Base-by-base conservation (phyloP, 2,329 filamentous ascomycete genomes). In the Rutstroemia sp. region DNA sequence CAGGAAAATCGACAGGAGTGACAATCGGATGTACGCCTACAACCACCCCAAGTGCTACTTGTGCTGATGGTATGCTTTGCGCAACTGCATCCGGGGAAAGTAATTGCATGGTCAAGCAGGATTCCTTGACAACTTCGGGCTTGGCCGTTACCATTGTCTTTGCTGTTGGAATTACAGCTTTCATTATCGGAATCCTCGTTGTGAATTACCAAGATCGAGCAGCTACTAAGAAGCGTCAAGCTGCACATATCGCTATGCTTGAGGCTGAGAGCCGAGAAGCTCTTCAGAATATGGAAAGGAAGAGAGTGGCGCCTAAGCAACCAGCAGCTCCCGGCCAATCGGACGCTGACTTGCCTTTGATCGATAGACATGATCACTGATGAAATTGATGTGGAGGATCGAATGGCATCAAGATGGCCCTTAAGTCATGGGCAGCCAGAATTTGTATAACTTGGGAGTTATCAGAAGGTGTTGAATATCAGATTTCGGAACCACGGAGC, bases 1-100 rank as follows among this genome's bases (percentile, higher is more conserved):
- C 27, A n/a, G 54, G 54, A n/a, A 21, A 14, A 53, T 53, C 54
- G 12, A 46, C 49, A 5, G 54, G 54, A 21, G 49, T 41, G 8
- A 57, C 49, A 18, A 14, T 52, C 10, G 49, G 54, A 27, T 57
- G 54, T 18, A 37, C 9, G 6, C 19, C 54, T 51, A 57, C 54
- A 27, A 45, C 49, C 2, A 10, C 10, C 30, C 18, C 48, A 14
- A 18, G n/a, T 4, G 16, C 34, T 6, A 52, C 42, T 18, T 57
- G 54, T 34, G 49, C 49, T 9, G 5, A 41, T 14, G 49, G 49
- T 7, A 37, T 52, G n/a, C 21, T 57, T 9, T 57, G 54, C 34
- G 46, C 41, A 2, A 57, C 48, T 8, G n/a, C 14, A 39, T 52
- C 49, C 14, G 49, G 49, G 12, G 41, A 47, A 5, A 8, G 46